These are phyloP conservation scores for Lichtheimia corymbifera DNA, from an alignment of 371 early-diverging fungal species.

Conservation along the genomic window DNA sequence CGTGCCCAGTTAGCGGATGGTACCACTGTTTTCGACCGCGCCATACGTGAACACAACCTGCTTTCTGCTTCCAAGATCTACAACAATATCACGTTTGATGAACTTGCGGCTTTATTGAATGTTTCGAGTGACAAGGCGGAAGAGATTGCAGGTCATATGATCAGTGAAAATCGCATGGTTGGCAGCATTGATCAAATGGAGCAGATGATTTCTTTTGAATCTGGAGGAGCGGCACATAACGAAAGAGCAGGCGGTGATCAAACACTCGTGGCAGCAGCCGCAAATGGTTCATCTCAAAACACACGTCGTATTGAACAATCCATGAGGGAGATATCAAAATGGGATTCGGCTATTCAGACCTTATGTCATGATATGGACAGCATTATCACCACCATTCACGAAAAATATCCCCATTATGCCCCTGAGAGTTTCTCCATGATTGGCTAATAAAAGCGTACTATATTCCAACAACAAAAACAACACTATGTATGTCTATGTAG, in stretches of 20 bases:
- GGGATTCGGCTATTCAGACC: slow-evolving; percentile 65
- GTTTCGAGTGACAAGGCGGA: slow-evolving; percentile 85
- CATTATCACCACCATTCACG: slow-evolving; percentile 53
- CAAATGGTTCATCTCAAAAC: slow-evolving; percentile 24
- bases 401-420: slow-evolving; percentile 56
- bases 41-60: slow-evolving; percentile 94
- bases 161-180: slow-evolving; percentile 84
- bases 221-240: slow-evolving; percentile 51
- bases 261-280: slow-evolving; percentile 34
- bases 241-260: slow-evolving; percentile 19
- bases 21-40: slow-evolving; percentile 88
- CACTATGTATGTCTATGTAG: neutral
- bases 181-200: slow-evolving; percentile 93
- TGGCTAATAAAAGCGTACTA: too few relatives aligned
- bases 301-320: slow-evolving; percentile 43
- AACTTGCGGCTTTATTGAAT: slow-evolving; percentile 77
- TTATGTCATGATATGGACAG: slow-evolving; percentile 64
- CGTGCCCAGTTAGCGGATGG: slow-evolving; percentile 66
- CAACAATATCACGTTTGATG: slow-evolving; percentile 83
- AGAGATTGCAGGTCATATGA: slow-evolving; percentile 83
- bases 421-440: neutral
- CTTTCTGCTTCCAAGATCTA: slow-evolving; percentile 86
- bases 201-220: slow-evolving; percentile 79
- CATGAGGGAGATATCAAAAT: slow-evolving; percentile 51
- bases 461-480: too few relatives aligned